A percentile compares a stretch with the other conserved stretches of the same genome.
These are phyloP conservation scores for Mucor lusitanicus DNA, from an alignment of 371 early-diverging fungal genomes.

Conservation along the genomic window DNA sequence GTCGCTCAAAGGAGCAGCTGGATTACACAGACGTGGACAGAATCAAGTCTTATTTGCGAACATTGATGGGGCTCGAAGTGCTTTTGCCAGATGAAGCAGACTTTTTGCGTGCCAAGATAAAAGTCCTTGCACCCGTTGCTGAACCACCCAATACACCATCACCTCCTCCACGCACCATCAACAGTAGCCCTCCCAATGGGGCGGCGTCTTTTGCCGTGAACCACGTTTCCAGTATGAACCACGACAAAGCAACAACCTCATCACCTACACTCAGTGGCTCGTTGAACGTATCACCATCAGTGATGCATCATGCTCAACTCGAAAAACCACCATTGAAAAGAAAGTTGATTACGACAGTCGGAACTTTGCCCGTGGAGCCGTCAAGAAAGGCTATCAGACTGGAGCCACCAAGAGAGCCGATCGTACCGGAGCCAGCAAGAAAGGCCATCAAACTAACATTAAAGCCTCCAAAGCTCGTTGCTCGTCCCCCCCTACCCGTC, in stretches of 20 bases:
- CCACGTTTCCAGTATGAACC: not conserved
- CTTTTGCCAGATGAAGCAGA: constrained; percentile 46
- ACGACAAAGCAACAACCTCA: not conserved
- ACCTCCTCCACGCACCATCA: not conserved
- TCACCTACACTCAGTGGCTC: not conserved
- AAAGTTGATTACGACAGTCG: not conserved
- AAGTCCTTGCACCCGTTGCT: constrained; percentile 28
- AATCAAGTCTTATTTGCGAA: constrained; percentile 52
- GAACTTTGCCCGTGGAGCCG: constrained; percentile 1
- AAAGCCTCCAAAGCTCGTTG: constrained; percentile 22
- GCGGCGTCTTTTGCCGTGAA: not conserved
- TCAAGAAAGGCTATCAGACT: constrained; percentile 31
- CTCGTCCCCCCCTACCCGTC: too few relatives aligned
- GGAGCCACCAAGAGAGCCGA: too few relatives aligned
- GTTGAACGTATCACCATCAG: not conserved
- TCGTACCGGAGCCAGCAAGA: too few relatives aligned
- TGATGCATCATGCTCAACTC: not conserved
- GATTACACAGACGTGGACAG: constrained; percentile 37
- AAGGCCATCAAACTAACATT: constrained; percentile 31
- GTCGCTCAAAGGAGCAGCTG: constrained; percentile 36
- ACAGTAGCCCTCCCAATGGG: not conserved
- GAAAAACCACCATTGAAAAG: not conserved
- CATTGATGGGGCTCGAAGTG: constrained; percentile 63
- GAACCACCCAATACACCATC: not conserved
- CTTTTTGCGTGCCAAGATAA: constrained; percentile 48